Evolutionary conservation across 805 yeast species (phyloP).

Genomic region (Yamadazyma endophytica): DNA sequence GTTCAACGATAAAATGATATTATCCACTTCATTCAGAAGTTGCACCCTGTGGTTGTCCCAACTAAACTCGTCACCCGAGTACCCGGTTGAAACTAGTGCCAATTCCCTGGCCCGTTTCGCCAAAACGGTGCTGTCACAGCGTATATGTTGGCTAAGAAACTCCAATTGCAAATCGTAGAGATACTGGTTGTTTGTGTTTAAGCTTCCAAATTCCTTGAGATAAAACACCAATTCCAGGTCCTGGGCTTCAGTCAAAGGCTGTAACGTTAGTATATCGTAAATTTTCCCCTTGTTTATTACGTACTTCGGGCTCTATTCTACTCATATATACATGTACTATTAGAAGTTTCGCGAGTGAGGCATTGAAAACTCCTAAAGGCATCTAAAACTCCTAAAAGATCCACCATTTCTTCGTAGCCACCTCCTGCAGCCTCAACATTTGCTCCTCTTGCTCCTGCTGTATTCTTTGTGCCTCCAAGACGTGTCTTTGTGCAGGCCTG

Average conservation of each 20-base stretch:
- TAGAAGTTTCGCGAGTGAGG: too few species aligned
- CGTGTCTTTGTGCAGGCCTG: slow-evolving; percentile 68
- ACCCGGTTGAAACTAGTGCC: slow-evolving; percentile 2
- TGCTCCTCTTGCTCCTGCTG: slow-evolving; percentile 64
- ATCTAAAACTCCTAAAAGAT: too few species aligned
- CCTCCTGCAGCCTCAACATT: slow-evolving; percentile 20
- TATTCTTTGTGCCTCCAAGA: slow-evolving; percentile 68
- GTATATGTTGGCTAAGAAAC: slow-evolving; percentile 8
- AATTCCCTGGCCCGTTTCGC: slow-evolving; percentile 6
- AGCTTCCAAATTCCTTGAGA: slow-evolving; percentile 11
- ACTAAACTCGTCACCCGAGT: slow-evolving; percentile 8
- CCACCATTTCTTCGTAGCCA: slow-evolving; percentile 3
- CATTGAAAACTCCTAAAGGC: too few species aligned
- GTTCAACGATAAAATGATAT: slow-evolving; percentile 10
- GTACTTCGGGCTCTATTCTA: too few species aligned
- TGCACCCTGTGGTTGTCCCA: slow-evolving; percentile 10
- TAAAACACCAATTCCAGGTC: slow-evolving; percentile 11
- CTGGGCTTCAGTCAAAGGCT: too few species aligned
- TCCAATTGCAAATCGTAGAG: slow-evolving; percentile 11
- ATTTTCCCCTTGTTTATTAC: too few species aligned
- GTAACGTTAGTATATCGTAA: too few species aligned
- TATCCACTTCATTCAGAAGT: slow-evolving; percentile 14
- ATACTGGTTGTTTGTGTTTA: slow-evolving; percentile 7
- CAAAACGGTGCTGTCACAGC: slow-evolving; percentile 7
- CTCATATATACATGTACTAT: too few species aligned